A percentile compares a stretch with the other conserved stretches of the same genome.
Evolutionary conservation across 1,284 basidiomycete genomes (phyloP).

Genomic region (Macrocystidia cucumis): DNA sequence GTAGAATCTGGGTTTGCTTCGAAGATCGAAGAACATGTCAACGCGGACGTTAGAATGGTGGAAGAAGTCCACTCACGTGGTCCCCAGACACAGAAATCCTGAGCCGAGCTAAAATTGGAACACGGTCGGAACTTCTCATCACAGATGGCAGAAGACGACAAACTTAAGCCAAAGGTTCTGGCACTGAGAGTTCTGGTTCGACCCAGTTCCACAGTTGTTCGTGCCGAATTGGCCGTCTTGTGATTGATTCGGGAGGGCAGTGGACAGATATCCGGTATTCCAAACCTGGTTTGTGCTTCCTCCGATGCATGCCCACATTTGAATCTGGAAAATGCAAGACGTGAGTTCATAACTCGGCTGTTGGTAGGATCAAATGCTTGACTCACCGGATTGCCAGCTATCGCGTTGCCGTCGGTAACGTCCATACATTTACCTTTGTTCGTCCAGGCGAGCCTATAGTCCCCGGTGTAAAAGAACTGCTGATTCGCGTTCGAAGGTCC

Average conservation of each 20-base stretch:
- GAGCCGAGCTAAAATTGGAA: constrained; percentile 25
- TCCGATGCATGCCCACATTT: constrained; percentile 34
- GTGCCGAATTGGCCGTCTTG: constrained; percentile 49
- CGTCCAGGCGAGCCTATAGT: constrained; percentile 35
- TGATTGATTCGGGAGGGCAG: constrained; percentile 31
- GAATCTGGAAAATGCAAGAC: constrained; percentile 28
- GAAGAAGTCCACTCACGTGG: constrained; percentile 29
- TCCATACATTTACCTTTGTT: constrained; percentile 41
- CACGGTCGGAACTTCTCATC: constrained; percentile 10
- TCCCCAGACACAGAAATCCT: constrained; percentile 61
- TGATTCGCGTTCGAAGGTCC: constrained; percentile 29
- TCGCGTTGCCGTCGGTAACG: constrained; percentile 28
- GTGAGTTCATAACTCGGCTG: no score
- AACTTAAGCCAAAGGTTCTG: constrained; percentile 50
- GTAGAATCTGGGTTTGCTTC: no score
- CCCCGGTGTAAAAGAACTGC: constrained; percentile 33
- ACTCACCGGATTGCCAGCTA: constrained; percentile 32
- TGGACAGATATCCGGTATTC: constrained; percentile 38
- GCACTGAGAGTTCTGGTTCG: constrained; percentile 41
- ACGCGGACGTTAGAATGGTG: not conserved
- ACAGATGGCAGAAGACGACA: constrained; percentile 14
- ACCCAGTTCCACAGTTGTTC: constrained; percentile 45
- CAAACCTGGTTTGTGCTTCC: constrained; percentile 38
- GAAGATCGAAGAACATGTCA: constrained; percentile 1
- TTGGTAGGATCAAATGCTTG: not conserved